phyloP scores from a whole-genome alignment of 1,284 basidiomycete species.

The Prillingera fragicola region DNA sequence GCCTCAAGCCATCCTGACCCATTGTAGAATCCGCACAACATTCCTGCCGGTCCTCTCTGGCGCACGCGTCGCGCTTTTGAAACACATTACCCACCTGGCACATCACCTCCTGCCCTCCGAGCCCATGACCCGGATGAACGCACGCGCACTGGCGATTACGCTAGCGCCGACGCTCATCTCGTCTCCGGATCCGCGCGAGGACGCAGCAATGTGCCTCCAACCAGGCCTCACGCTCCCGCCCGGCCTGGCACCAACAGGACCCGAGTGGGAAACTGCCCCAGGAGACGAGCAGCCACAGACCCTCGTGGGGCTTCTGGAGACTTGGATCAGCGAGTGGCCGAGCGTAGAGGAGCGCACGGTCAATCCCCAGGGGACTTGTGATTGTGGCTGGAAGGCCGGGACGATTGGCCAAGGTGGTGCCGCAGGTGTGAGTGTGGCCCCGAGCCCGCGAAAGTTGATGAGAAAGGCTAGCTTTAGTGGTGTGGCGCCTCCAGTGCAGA shows the following conservation, averaged over 20 bases:
- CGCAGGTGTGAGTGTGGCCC: too few species aligned
- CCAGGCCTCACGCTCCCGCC: constrained; percentile 19
- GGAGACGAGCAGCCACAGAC: constrained; percentile 12
- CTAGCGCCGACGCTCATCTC: constrained; percentile 36
- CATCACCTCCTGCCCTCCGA: constrained; percentile 25
- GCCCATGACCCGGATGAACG: constrained; percentile 27
- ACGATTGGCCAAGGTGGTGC: too few species aligned
- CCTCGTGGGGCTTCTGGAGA: constrained; percentile 33
- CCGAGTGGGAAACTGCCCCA: background rate
- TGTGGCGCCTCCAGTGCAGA: too few species aligned
- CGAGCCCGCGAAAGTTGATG: too few species aligned
- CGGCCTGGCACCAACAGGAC: constrained; percentile 6
- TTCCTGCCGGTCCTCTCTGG: constrained; percentile 21
- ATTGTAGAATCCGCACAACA: constrained; percentile 12
- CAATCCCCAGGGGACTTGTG: background rate
- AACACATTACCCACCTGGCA: constrained; percentile 19
- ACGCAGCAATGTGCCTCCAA: constrained; percentile 32
- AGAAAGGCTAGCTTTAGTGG: too few species aligned
- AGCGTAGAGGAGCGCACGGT: constrained; percentile 4
- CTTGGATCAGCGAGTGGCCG: constrained; percentile 27
- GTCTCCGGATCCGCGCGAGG: constrained; percentile 31
- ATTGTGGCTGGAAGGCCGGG: background rate
- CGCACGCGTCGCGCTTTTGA: constrained; percentile 12
- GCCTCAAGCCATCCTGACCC: constrained; percentile 3
- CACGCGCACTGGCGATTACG: constrained; percentile 29